These are phyloP conservation scores for Podospora didyma DNA, from an alignment of 495 filamentous ascomycete species.

Conservation along the genomic window DNA sequence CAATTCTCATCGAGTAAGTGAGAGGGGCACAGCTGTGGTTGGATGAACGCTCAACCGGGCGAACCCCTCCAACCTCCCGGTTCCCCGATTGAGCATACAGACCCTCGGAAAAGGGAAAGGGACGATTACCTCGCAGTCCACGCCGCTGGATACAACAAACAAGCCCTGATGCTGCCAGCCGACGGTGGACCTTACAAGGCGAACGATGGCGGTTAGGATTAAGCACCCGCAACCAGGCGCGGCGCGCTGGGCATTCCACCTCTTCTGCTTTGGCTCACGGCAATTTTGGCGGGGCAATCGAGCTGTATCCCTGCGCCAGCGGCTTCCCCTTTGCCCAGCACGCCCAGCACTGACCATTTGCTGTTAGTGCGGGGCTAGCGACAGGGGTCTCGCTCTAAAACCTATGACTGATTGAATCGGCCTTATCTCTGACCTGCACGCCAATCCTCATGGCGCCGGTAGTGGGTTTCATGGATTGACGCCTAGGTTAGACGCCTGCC, in stretches of 20 bases:
- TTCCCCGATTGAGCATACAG: no score
- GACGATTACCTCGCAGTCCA: no score
- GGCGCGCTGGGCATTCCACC: no score
- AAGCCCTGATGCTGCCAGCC: no score
- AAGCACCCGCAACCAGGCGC: no score
- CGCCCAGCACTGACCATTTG: background rate
- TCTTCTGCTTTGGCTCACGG: no score
- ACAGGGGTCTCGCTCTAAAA: slow-evolving; percentile 18
- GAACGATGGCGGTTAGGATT: no score
- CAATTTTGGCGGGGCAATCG: no score
- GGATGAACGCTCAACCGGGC: background rate
- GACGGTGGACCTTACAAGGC: no score
- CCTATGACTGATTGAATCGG: slow-evolving; percentile 28
- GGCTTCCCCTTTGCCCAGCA: background rate
- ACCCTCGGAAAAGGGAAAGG: no score
- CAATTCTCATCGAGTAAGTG: slow-evolving; percentile 17
- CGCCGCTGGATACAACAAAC: no score
- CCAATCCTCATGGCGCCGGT: slow-evolving; percentile 22
- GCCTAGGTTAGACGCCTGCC: slow-evolving; percentile 1
- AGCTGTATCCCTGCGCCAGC: background rate
- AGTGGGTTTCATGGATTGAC: slow-evolving; percentile 14
- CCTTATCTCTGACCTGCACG: slow-evolving; percentile 29
- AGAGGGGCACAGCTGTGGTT: background rate
- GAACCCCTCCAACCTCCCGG: no score
- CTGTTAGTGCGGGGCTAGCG: background rate